Evolutionary conservation across 768 basidiomycete species (phyloP), one percentile per base, ranked within the genome.

Genomic region (Lepiota brunneoincarnata): DNA sequence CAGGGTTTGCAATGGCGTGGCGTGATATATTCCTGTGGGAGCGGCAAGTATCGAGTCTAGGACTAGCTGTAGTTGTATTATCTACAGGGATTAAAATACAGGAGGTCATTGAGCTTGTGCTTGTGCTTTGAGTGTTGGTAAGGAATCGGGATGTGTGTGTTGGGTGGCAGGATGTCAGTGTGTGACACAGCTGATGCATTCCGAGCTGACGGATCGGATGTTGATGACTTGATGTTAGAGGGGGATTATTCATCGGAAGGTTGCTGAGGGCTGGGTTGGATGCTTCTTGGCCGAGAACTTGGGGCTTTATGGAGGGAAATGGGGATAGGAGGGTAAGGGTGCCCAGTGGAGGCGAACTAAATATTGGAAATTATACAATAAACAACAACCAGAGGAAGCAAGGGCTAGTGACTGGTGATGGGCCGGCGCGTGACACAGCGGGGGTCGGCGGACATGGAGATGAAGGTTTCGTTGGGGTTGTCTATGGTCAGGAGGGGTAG

Each of bases 191-290:
- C 11, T 44, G 24, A 44, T 44, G 9, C 45, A 46, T 28, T 46
- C 45, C 45, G 45, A 34, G 12, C 28, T 46, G 45, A 34, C 45
- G 45, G 45, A 46, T 46, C 45, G 45, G 45, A 18, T 26, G 12
- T 28, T 34, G 45, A 34, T 31, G 17, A 34, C 15, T 24, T 45
- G 40, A 41, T 41, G 40, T n/a, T 11, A 43, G 20, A 43, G 9
- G 15, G 17, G 20, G 42, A 21, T 43, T 43, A 43, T 15, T 14
- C 14, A 43, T 23, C 42, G 46, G 40, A 52, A 34, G 44, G 38
- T 52, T 18, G 38, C 9, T 43, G n/a, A 21, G 35, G 51, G 36
- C 35, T 36, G 50, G 49, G 49, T 45, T 18, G 51, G 43, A 50
- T 41, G 38, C 20, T 42, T 35, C 28, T 23, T 45, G 36, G 42